phyloP scores from a whole-genome alignment of 164 flowering plant species.

The Macadamia integrifolia region DNA sequence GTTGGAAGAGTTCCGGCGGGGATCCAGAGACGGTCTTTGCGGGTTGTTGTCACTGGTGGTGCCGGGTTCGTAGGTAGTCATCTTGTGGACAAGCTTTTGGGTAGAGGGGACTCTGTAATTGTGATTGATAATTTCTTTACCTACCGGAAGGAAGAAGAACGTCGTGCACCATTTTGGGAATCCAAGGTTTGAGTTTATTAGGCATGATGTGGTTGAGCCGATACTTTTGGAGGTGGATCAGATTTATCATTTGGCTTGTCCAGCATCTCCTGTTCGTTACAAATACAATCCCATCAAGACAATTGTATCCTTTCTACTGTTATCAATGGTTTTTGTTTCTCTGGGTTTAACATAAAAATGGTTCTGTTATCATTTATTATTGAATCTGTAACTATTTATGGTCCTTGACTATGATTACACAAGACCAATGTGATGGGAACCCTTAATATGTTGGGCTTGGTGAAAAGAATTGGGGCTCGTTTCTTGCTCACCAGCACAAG shows the following conservation, averaged over 20 bases:
- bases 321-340: background rate
- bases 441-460: constrained; percentile 91
- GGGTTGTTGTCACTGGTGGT: constrained; percentile 93
- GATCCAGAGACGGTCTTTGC: constrained; percentile 37
- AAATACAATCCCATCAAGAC: constrained; percentile 95
- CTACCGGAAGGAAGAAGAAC: constrained; percentile 92
- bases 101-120: constrained; percentile 80
- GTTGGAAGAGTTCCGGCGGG: constrained; percentile 59
- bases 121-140: constrained; percentile 95
- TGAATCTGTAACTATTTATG: constrained; percentile 5
- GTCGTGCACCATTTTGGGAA: constrained; percentile 76
- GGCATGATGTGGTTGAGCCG: constrained; percentile 96
- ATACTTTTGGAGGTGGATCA: constrained; percentile 95
- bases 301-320: constrained; percentile 62
- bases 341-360: background rate
- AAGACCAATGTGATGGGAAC: constrained; percentile 99
- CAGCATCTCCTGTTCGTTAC: constrained; percentile 96
- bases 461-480: constrained; percentile 89
- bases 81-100: constrained; percentile 76
- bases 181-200: constrained; percentile 82
- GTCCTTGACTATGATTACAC: constrained; percentile 65
- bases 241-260: constrained; percentile 95
- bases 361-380: constrained; percentile 2
- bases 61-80: constrained; percentile 97
- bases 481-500: constrained; percentile 87